phyloP scores from a whole-genome alignment of 2,329 filamentous ascomycete genomes.

The Colletotrichum eleusines region DNA sequence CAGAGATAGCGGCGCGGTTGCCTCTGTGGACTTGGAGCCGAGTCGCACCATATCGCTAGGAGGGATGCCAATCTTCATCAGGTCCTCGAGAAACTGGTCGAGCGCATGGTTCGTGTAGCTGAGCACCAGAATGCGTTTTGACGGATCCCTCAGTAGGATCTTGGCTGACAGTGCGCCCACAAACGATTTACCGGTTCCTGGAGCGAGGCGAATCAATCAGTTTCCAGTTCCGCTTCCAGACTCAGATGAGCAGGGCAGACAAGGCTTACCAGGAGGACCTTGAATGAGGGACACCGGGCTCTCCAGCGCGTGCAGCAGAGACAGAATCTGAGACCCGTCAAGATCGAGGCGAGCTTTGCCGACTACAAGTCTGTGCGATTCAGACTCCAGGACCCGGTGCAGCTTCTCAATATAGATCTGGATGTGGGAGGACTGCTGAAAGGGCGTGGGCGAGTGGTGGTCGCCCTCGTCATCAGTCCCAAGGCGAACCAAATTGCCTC shows the following conservation, averaged over 20 bases:
- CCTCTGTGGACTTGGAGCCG: constrained; percentile 67
- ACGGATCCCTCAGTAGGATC: constrained; percentile 62
- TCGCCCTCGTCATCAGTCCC: neutral
- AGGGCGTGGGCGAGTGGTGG: neutral
- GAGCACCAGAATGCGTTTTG: constrained; percentile 69
- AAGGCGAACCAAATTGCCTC: constrained; percentile 61
- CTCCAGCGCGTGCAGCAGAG: constrained; percentile 66
- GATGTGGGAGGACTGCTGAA: neutral
- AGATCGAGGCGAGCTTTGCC: constrained; percentile 36
- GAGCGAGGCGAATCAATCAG: neutral
- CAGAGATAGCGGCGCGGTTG: constrained; percentile 63
- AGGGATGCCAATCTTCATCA: constrained; percentile 68
- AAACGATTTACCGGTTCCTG: constrained; percentile 83
- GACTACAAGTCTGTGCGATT: constrained; percentile 7
- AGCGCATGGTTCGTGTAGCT: constrained; percentile 78
- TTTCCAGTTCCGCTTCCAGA: neutral
- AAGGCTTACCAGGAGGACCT: constrained; percentile 73
- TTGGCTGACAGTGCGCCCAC: constrained; percentile 74
- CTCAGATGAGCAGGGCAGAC: neutral
- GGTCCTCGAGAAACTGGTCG: constrained; percentile 74
- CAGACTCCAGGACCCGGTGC: neutral
- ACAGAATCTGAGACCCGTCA: constrained; percentile 64
- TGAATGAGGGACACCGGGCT: constrained; percentile 73
- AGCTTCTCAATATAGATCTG: neutral
- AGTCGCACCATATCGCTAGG: constrained; percentile 67